phyloP scores from a whole-genome alignment of 78 protist genomes.

The Dictyostelium citrinum region DNA sequence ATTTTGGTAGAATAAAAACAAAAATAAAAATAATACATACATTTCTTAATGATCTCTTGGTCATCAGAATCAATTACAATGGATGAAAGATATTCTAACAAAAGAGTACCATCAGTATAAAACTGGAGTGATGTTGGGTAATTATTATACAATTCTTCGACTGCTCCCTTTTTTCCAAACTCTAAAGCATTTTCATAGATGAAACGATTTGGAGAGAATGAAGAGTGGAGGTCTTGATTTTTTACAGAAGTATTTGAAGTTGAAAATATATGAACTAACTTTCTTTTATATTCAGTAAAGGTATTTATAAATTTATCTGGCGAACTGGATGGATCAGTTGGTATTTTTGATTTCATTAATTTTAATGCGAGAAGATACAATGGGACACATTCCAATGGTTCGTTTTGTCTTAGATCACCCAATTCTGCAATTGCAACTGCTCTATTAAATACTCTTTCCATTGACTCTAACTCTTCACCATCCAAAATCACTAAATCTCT shows the following conservation, averaged over 20 bases:
- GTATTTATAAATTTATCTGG: constrained; percentile 9
- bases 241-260: background rate
- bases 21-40: background rate
- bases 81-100: constrained; percentile 52
- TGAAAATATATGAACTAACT: constrained; percentile 6
- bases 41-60: constrained; percentile 38
- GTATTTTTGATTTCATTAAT: constrained; percentile 17
- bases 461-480: constrained; percentile 25
- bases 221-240: background rate
- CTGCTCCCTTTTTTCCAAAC: constrained; percentile 55
- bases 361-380: constrained; percentile 25
- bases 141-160: constrained; percentile 47
- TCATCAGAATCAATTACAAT: constrained; percentile 25
- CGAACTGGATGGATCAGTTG: background rate
- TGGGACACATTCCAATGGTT: constrained; percentile 47
- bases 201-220: constrained; percentile 24
- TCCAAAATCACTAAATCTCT: constrained; percentile 61
- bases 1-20: background rate
- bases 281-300: constrained; percentile 17
- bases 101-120: constrained; percentile 11
- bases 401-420: constrained; percentile 71
- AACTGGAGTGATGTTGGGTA: constrained; percentile 35
- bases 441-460: constrained; percentile 3
- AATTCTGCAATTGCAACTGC: constrained; percentile 63
- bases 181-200: constrained; percentile 60